Evolutionary conservation across 257 asterid species (phyloP), one percentile per base, ranked within the genome.

Genomic region (Gentiana macrophylla): DNA sequence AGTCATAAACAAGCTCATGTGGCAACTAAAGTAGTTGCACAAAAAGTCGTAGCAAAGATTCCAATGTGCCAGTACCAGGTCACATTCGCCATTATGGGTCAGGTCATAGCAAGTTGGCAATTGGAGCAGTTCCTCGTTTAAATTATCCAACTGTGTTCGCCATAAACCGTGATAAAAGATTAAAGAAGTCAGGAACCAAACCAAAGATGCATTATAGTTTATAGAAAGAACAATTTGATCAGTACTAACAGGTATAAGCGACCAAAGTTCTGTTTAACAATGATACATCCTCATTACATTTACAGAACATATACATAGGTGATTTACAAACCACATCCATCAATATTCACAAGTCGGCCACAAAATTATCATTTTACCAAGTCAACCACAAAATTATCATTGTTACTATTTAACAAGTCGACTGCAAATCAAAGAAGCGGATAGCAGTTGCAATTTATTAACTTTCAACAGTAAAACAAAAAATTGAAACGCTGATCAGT

Each of bases 101-200:
- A 35, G 60, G 67, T 36, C 64, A 32, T 60, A 75, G 66, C 61
- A 53, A 32, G 63, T 48, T 46, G 87, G 73, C 62, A 76, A 59
- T 60, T 70, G 72, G 55, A 85, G 67, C 55, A 81, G 71, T 59
- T 74, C 65, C 83, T 92, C 99, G 60, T 92, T 92, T 44, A 85
- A 70, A 63, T 72, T 84, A 67, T 92, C 98, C 84, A 92, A 72
- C 98, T 92, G 84, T 51, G 63, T 59, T 24, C 61, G 61, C 55
- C 63, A 64, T 24, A 52, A 77, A 68, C 43, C 55, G 61, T 49
- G 57, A 54, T 69, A 53, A 65, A 68, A 53, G 50, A 53, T n/a
- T 49, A 60, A 24, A 52, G 32, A 59, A 45, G 32, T 9, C 32
- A 57, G 35, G 32, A 43, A 12, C 41, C 43, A 45, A 43, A 12